Conservation (phyloP, 2,329 filamentous ascomycete species). For the Juglanconis juglandina region DNA sequence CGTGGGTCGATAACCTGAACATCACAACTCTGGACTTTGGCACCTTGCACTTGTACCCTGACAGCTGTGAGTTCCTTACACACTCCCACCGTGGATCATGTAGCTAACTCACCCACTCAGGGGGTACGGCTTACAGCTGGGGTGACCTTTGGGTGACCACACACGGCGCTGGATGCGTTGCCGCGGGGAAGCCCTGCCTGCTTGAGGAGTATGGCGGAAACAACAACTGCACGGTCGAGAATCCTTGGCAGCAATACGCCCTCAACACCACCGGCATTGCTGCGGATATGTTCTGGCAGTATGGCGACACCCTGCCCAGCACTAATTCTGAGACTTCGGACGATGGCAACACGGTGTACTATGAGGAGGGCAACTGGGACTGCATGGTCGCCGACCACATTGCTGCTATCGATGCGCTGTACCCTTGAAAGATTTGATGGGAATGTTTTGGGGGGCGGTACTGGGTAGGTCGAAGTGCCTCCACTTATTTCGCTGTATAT, state of each 20-base stretch:
- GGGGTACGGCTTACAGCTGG: slow-evolving; percentile 18
- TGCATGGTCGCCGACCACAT: slow-evolving; percentile 21
- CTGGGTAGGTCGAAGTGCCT: not conserved
- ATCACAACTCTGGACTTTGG: slow-evolving; percentile 53
- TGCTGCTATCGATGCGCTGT: slow-evolving; percentile 16
- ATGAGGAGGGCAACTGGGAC: slow-evolving; percentile 17
- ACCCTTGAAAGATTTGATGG: not conserved
- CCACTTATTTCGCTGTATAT: not conserved
- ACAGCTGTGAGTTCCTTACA: slow-evolving; percentile 15
- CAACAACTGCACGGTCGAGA: slow-evolving; percentile 20
- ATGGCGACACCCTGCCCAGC: slow-evolving; percentile 19
- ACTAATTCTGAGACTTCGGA: slow-evolving; percentile 16
- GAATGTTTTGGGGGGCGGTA: not conserved
- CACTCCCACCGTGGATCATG: too few species aligned
- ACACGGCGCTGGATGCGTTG: slow-evolving; percentile 18
- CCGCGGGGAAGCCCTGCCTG: slow-evolving; percentile 19
- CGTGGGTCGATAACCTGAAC: slow-evolving; percentile 49
- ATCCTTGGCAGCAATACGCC: slow-evolving; percentile 20
- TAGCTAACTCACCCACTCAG: not conserved
- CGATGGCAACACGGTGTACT: slow-evolving; percentile 21
- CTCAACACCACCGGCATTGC: slow-evolving; percentile 19
- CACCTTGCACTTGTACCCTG: slow-evolving; percentile 48
- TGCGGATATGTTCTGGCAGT: slow-evolving; percentile 21
- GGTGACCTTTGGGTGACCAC: slow-evolving; percentile 20
- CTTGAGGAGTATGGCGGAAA: slow-evolving; percentile 19